Percentiles rank a stretch among this genome's conserved stretches.
Evolutionary conservation across 495 filamentous ascomycete genomes (phyloP).

Genomic region (Aspergillus sparsus): DNA sequence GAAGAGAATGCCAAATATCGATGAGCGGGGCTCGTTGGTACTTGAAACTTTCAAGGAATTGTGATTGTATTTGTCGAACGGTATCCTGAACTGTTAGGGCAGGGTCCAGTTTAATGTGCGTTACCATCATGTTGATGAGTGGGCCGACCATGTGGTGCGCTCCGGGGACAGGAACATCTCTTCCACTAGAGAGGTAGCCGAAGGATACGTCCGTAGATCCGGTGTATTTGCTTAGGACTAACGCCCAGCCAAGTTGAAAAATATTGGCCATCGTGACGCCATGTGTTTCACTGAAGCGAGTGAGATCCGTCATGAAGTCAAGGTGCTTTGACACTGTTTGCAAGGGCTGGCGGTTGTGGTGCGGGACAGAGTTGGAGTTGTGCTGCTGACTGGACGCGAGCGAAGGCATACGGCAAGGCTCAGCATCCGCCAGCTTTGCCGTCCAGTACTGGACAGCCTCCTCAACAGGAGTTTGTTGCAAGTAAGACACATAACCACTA

Average conservation of each 20-base stretch:
- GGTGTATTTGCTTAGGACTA: conserved; percentile 11
- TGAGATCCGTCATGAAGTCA: conserved; percentile 2
- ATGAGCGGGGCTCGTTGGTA: conserved; percentile 14
- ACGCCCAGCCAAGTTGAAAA: conserved; percentile 18
- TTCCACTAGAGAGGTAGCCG: conserved; percentile 17
- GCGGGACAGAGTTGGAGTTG: background rate
- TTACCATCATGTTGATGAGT: conserved; percentile 17
- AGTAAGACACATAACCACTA: conserved; percentile 17
- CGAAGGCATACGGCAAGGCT: conserved; percentile 16
- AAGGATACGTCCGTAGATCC: conserved; percentile 16
- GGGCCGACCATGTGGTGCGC: conserved; percentile 16
- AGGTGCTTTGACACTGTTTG: background rate
- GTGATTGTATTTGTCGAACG: conserved; percentile 6
- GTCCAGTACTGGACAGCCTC: conserved; percentile 16
- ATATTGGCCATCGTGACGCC: conserved; percentile 14
- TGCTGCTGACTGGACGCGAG: background rate
- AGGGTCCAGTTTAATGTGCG: conserved; percentile 4
- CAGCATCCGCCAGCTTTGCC: conserved; percentile 17
- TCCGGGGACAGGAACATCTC: conserved; percentile 18
- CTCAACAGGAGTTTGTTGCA: conserved; percentile 30
- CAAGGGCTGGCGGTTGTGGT: background rate
- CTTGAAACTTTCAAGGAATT: conserved; percentile 19
- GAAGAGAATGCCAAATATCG: conserved; percentile 17
- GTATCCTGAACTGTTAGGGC: conserved; percentile 2
- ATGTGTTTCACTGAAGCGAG: conserved; percentile 4